A percentile compares a stretch with the other conserved stretches of the same genome.
Conservation (phyloP, 345 rosid genomes). For the Luvunga scandens region DNA sequence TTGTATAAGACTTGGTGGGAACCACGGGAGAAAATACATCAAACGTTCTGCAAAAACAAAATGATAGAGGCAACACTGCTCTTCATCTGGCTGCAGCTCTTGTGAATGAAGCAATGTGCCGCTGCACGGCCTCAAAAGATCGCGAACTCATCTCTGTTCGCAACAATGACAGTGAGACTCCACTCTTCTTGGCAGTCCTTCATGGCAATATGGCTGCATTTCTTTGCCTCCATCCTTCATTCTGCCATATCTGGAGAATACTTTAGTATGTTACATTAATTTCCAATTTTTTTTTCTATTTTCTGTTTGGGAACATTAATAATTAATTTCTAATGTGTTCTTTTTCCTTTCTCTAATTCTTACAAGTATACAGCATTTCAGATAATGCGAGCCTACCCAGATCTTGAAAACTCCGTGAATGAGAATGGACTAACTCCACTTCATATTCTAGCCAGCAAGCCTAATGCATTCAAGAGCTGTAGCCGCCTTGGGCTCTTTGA, state of each 20-base stretch:
- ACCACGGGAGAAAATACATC: not conserved
- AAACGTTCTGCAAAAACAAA: slow-evolving; percentile 4
- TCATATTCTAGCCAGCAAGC: not conserved
- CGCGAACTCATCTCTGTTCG: slow-evolving; percentile 13
- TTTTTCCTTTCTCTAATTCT: no score
- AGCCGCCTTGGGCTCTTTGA: not conserved
- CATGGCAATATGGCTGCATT: slow-evolving; percentile 36
- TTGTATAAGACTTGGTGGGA: slow-evolving; percentile 15
- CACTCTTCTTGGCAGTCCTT: slow-evolving; percentile 32
- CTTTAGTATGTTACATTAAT: slow-evolving; percentile 1
- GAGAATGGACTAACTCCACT: not conserved
- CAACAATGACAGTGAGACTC: slow-evolving; percentile 39
- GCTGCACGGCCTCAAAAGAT: slow-evolving; percentile 7
- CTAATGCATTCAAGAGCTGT: not conserved
- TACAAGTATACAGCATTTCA: not conserved
- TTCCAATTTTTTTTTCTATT: no score
- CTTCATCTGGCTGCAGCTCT: slow-evolving; percentile 38
- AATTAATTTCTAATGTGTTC: no score
- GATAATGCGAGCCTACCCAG: not conserved
- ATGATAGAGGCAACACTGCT: slow-evolving; percentile 29
- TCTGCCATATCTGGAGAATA: slow-evolving; percentile 21
- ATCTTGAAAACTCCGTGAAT: not conserved
- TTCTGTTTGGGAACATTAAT: no score
- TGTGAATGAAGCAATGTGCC: slow-evolving; percentile 35
- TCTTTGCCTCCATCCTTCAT: slow-evolving; percentile 34